Percentiles rank a stretch among this genome's conserved stretches.
Conservation (phyloP, 2,329 filamentous ascomycete species). For the Septoria petroselini region DNA sequence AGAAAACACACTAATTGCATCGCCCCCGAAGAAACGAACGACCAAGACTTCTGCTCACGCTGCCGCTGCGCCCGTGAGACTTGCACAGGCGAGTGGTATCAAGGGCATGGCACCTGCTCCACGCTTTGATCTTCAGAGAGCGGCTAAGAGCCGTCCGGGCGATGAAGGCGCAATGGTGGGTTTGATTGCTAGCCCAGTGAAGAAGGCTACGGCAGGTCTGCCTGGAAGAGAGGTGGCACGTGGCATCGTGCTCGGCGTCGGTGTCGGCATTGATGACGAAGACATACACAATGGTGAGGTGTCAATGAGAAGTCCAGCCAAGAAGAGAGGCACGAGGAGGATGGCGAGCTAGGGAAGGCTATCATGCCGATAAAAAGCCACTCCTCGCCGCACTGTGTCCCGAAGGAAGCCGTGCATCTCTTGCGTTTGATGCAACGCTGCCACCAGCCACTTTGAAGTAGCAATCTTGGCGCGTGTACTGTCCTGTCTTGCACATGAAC, state of each 20-base stretch:
- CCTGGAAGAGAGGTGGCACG: slow-evolving; percentile 8
- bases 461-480: no score
- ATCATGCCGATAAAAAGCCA: no score
- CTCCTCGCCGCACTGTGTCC: no score
- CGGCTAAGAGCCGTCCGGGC: slow-evolving; percentile 11
- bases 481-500: no score
- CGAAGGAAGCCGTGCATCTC: no score
- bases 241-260: slow-evolving; percentile 9
- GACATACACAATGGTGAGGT: slow-evolving; percentile 7
- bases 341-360: neutral
- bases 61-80: slow-evolving; percentile 9
- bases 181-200: slow-evolving; percentile 33
- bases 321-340: slow-evolving; percentile 26
- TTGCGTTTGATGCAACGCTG: no score
- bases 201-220: slow-evolving; percentile 36
- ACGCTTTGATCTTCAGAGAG: slow-evolving; percentile 29
- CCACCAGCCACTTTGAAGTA: no score
- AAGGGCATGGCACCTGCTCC: slow-evolving; percentile 22
- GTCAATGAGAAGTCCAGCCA: slow-evolving; percentile 28
- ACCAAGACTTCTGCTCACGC: slow-evolving; percentile 13
- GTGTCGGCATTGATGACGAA: slow-evolving; percentile 17
- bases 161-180: slow-evolving; percentile 12
- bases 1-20: slow-evolving; percentile 31
- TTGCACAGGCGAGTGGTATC: slow-evolving; percentile 1
- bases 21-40: slow-evolving; percentile 33